These are phyloP conservation scores for Podospora conica DNA, from an alignment of 495 filamentous ascomycete genomes.

Conservation along the genomic window DNA sequence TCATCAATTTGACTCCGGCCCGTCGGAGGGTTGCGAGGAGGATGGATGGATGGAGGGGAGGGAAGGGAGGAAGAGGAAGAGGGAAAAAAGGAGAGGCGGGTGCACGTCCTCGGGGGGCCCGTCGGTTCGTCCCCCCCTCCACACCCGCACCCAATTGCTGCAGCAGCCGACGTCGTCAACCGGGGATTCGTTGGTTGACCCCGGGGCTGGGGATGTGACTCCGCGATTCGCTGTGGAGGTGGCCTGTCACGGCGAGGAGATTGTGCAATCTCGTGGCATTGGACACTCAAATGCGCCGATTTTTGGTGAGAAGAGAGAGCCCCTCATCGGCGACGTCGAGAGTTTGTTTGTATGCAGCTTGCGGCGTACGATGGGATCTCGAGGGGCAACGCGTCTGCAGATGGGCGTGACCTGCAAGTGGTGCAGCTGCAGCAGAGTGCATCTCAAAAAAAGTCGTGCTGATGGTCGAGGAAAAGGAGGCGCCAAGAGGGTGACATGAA, in stretches of 20 bases:
- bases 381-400: constrained; percentile 3
- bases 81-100: neutral
- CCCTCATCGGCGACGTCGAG: neutral
- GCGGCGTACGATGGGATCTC: constrained; percentile 5
- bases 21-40: neutral
- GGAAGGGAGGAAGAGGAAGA: neutral
- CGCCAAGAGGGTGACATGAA: neutral
- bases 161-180: constrained; percentile 12
- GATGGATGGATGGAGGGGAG: too few relatives aligned
- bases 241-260: constrained; percentile 27
- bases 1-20: neutral
- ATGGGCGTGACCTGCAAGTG: neutral
- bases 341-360: constrained; percentile 15
- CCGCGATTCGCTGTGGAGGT: constrained; percentile 28
- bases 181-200: constrained; percentile 21
- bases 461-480: neutral
- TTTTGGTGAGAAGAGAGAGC: neutral
- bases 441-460: neutral
- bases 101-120: constrained; percentile 11
- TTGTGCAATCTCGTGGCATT: constrained; percentile 25
- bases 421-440: neutral
- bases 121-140: neutral
- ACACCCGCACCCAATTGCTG: constrained; percentile 1
- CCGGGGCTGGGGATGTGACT: constrained; percentile 13
- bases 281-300: constrained; percentile 7